A percentile compares a stretch with the other conserved stretches of the same genome.
These are phyloP conservation scores for Phytophthora brassicae DNA, from an alignment of 352 stramenopile species.

Conservation along the genomic window DNA sequence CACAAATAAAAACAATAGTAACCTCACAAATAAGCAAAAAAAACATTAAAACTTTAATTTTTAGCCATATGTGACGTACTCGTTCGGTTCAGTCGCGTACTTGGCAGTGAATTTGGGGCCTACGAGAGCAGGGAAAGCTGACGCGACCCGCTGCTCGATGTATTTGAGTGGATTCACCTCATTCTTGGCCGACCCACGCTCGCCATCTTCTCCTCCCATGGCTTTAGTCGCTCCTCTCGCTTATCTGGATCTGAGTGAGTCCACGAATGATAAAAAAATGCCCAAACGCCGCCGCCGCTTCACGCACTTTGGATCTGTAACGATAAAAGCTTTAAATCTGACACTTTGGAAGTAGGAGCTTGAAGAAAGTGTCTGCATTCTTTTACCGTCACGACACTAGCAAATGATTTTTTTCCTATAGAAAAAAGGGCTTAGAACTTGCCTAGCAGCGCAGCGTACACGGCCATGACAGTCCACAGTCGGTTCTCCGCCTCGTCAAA, in stretches of 20 bases:
- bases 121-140: slow-evolving; percentile 56
- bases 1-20: not conserved
- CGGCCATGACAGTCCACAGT: slow-evolving; percentile 99
- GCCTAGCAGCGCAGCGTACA: slow-evolving; percentile 69
- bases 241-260: not conserved
- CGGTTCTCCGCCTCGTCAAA: slow-evolving; percentile 98
- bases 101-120: slow-evolving; percentile 81
- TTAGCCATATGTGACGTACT: too few relatives aligned
- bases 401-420: slow-evolving; percentile 3
- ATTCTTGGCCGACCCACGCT: slow-evolving; percentile 46
- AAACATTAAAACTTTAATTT: too few relatives aligned
- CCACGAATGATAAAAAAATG: slow-evolving; percentile 3
- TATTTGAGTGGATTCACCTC: slow-evolving; percentile 79
- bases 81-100: slow-evolving; percentile 81
- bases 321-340: slow-evolving; percentile 6
- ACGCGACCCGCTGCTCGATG: slow-evolving; percentile 81
- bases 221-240: not conserved
- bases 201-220: slow-evolving; percentile 58
- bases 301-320: slow-evolving; percentile 24
- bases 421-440: slow-evolving; percentile 29
- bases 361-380: slow-evolving; percentile 31
- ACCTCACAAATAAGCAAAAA: not conserved
- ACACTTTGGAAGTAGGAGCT: not conserved
- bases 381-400: slow-evolving; percentile 13
- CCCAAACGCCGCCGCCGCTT: slow-evolving; percentile 19